Conservation (phyloP, 176 grass and related monocot species). For the Phyllostachys edulis region DNA sequence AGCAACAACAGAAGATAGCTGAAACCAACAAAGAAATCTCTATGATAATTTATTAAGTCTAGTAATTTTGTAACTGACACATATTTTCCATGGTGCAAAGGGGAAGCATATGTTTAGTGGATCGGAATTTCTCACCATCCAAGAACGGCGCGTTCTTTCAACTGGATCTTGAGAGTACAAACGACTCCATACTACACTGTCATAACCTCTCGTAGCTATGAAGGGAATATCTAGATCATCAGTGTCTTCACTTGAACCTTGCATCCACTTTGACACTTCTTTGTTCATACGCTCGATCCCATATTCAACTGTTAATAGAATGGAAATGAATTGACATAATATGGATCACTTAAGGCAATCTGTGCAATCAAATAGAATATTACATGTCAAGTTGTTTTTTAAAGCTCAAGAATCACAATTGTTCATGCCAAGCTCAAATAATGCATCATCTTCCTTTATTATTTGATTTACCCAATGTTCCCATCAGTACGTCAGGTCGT, state of each 20-base stretch:
- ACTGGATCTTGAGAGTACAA: conserved; percentile 68
- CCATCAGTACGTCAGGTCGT: not conserved
- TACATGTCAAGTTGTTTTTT: not conserved
- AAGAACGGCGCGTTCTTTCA: conserved; percentile 35
- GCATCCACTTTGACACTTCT: conserved; percentile 87
- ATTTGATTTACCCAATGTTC: not conserved
- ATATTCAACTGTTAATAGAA: conserved; percentile 57
- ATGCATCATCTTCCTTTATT: not conserved
- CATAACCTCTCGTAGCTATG: conserved; percentile 87
- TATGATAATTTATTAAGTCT: conserved; percentile 13
- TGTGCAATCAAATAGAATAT: conserved; percentile 1
- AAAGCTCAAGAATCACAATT: not conserved
- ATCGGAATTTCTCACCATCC: conserved; percentile 49
- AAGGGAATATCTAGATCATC: conserved; percentile 58
- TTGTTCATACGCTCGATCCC: conserved; percentile 83
- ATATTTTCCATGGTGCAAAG: not conserved
- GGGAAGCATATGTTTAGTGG: not conserved
- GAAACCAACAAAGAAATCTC: conserved; percentile 25
- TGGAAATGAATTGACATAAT: conserved; percentile 1
- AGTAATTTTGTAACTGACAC: not conserved
- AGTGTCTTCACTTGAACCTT: conserved; percentile 45
- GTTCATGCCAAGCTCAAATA: conserved; percentile 4
- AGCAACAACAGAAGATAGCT: conserved; percentile 77
- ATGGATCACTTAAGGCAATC: not conserved
- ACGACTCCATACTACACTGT: conserved; percentile 89